Evolutionary conservation across 1,284 basidiomycete genomes (phyloP).

Genomic region (Megacollybia platyphylla): DNA sequence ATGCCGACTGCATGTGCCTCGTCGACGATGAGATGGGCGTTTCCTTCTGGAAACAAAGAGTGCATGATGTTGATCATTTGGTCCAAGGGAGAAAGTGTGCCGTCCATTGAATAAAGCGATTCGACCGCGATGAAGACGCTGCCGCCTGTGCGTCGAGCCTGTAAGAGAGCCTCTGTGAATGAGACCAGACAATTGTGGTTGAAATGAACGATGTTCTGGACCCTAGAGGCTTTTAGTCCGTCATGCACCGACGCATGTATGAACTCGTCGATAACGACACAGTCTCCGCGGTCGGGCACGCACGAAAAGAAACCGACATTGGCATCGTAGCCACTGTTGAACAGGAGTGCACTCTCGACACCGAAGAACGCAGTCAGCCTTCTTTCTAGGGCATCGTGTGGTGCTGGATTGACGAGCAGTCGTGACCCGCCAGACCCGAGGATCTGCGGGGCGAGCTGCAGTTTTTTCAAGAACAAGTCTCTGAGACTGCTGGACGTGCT

Average conservation of each 20-base stretch:
- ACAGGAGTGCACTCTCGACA: conserved; percentile 64
- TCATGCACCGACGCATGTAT: conserved; percentile 92
- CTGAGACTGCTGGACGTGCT: conserved; percentile 49
- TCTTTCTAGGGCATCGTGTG: conserved; percentile 59
- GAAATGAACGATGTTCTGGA: conserved; percentile 37
- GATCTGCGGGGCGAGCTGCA: conserved; percentile 40
- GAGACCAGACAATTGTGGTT: conserved; percentile 56
- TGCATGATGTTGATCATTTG: conserved; percentile 54
- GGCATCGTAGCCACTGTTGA: conserved; percentile 94
- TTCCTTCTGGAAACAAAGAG: conserved; percentile 42
- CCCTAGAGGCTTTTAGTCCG: conserved; percentile 67
- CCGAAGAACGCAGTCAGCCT: conserved; percentile 57
- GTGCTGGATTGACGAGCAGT: conserved; percentile 69
- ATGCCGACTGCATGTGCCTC: conserved; percentile 84
- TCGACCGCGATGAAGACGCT: conserved; percentile 79
- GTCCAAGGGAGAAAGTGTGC: conserved; percentile 70
- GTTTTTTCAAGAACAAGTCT: conserved; percentile 39
- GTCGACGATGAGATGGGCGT: conserved; percentile 69
- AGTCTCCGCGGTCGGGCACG: conserved; percentile 72
- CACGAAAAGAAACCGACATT: conserved; percentile 84
- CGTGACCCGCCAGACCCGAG: conserved; percentile 89
- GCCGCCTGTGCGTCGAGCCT: conserved; percentile 2
- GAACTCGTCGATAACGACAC: conserved; percentile 76
- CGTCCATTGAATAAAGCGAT: conserved; percentile 92
- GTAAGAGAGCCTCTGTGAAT: neutral